Evolutionary conservation across 2,329 filamentous ascomycete genomes (phyloP).

Genomic region (Orbilia ellipsospora): DNA sequence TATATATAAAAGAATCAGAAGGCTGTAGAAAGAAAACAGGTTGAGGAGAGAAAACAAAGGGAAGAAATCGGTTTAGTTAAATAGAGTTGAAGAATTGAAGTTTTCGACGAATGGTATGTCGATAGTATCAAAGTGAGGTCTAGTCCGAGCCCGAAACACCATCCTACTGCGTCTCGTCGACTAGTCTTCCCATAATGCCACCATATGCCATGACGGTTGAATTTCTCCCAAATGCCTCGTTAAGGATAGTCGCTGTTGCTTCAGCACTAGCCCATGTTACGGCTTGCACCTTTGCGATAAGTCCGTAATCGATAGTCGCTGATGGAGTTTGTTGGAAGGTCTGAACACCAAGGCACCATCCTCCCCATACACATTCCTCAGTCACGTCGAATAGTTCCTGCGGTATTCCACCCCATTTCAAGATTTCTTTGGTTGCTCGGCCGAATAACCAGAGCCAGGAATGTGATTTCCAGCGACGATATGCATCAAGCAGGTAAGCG

Average conservation of each 20-base stretch:
- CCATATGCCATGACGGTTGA: slow-evolving; percentile 52
- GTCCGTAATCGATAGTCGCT: slow-evolving; percentile 38
- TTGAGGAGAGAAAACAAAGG: not conserved
- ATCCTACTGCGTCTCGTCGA: slow-evolving; percentile 50
- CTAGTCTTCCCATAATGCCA: slow-evolving; percentile 44
- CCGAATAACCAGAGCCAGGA: slow-evolving; percentile 52
- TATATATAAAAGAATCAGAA: slow-evolving; percentile 15
- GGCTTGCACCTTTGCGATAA: slow-evolving; percentile 46
- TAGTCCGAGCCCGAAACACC: not conserved
- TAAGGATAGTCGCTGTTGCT: slow-evolving; percentile 47
- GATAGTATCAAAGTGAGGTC: not conserved
- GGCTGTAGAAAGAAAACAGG: not conserved
- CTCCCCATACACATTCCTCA: slow-evolving; percentile 51
- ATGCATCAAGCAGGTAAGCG: slow-evolving; percentile 47
- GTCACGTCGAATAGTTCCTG: slow-evolving; percentile 49
- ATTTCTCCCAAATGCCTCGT: slow-evolving; percentile 45
- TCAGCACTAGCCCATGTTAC: slow-evolving; percentile 53
- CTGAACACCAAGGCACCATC: slow-evolving; percentile 51
- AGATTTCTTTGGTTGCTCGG: slow-evolving; percentile 39
- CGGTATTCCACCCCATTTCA: slow-evolving; percentile 50
- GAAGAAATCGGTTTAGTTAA: not conserved
- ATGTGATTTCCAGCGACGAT: slow-evolving; percentile 50
- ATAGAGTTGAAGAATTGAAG: not conserved
- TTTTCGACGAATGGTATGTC: not conserved
- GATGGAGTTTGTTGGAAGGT: slow-evolving; percentile 36